Evolutionary conservation across 768 basidiomycete genomes (phyloP).

Genomic region (Suillus plorans): DNA sequence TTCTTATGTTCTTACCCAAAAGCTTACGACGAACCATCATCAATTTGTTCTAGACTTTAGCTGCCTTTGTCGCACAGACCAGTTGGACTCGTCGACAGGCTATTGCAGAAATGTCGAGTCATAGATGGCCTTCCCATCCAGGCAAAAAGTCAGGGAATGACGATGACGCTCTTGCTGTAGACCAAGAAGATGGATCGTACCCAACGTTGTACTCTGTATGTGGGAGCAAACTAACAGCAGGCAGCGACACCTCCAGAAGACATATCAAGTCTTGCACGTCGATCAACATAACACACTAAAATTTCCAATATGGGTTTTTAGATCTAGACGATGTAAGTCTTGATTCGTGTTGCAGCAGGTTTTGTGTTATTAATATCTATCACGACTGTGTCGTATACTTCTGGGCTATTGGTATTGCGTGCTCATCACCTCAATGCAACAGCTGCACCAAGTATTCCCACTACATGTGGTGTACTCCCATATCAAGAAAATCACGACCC

Average conservation of each 20-base stretch:
- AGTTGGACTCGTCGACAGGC: constrained; percentile 30
- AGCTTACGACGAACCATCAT: not conserved
- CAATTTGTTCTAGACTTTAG: constrained; percentile 28
- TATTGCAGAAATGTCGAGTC: constrained; percentile 14
- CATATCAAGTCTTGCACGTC: not conserved
- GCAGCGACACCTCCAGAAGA: not conserved
- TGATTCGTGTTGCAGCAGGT: not conserved
- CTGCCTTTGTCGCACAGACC: constrained; percentile 34
- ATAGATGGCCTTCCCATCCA: not conserved
- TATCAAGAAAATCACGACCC: not conserved
- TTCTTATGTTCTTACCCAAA: not conserved
- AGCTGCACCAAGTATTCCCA: not conserved
- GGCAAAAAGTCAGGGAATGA: not conserved
- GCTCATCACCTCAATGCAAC: not conserved
- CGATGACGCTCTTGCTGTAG: not conserved
- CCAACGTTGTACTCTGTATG: not conserved
- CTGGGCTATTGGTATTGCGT: not conserved
- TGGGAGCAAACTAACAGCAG: not conserved
- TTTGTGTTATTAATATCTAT: not conserved
- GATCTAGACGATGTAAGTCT: not conserved
- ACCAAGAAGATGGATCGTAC: not conserved
- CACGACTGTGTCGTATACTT: not conserved
- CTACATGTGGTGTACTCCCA: not conserved
- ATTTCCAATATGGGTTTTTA: not conserved
- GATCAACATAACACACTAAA: not conserved